Evolutionary conservation across 129 eudicot genomes (phyloP), one percentile per base, ranked within the genome.

Genomic region (Solidago caesia): DNA sequence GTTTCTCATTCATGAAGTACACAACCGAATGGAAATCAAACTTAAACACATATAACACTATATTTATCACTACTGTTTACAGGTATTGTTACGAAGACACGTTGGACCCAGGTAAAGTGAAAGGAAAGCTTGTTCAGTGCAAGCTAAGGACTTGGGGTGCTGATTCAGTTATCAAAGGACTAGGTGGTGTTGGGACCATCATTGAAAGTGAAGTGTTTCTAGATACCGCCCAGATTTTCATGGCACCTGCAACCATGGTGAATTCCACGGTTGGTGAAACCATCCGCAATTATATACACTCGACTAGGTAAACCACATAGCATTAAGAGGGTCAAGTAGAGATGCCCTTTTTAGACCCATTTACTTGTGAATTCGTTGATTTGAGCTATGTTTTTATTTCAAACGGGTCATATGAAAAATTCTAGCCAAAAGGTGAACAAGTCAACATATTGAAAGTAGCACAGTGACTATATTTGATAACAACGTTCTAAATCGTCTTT

Each of bases 241-340:
- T 90, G 96, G 92, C 98, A 33, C 98, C 98, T 2, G 87, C 89
- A 29, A 88, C 98, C 33, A 77, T 82, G 83, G 98, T 93, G 15
- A 90, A 90, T 76, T 15, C 82, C 25, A 79, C 87, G 1, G 49
- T 39, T 26, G 98, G 96, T 68, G 76, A 85, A 73, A 83, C 26
- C 45, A 79, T 90, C 57, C 71, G 12, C 27, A 67, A 82, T 47
- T 90, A 93, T 51, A 83, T 88, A 15, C 77, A 81, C 60, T 84
- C 96, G 6, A 75, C 96, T 39, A 88, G 82, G 98, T 83, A 80
- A 65, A 45, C 10, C 57, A 79, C 66, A 25, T 49, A 39, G 60
- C 64, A 9, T 48, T 58, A 26, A 13, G 2, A 51, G 51, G 48
- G 61, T 2, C 15, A 12, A 47, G 72, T 67, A 67, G 43, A 9